Percentiles rank a stretch among this genome's conserved stretches.
Evolutionary conservation across 2,329 filamentous ascomycete species (phyloP).

Genomic region (Ophiosphaerella narmari): DNA sequence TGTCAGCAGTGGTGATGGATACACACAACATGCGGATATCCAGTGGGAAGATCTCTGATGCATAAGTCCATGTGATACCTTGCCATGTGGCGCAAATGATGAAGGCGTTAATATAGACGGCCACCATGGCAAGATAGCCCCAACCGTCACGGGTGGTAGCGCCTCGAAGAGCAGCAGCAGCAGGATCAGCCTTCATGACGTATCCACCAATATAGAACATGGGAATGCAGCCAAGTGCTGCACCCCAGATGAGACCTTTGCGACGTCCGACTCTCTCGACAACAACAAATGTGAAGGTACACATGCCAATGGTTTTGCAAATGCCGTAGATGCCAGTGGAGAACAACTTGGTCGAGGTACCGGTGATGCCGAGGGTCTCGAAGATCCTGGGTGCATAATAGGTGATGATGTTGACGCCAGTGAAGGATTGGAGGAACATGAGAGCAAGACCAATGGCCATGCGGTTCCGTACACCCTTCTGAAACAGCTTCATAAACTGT

Average conservation of each 20-base stretch:
- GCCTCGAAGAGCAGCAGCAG: constrained; percentile 50
- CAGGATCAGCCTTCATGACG: constrained; percentile 58
- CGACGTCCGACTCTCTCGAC: constrained; percentile 49
- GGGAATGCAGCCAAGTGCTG: constrained; percentile 53
- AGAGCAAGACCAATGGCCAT: constrained; percentile 46
- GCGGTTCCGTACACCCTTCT: constrained; percentile 46
- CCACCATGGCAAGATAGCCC: constrained; percentile 59
- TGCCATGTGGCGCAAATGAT: constrained; percentile 57
- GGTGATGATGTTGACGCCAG: constrained; percentile 27
- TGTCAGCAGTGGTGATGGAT: constrained; percentile 45
- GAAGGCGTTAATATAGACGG: constrained; percentile 60
- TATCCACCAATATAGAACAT: constrained; percentile 60
- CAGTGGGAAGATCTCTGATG: constrained; percentile 55
- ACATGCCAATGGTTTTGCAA: constrained; percentile 45
- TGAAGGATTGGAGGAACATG: constrained; percentile 46
- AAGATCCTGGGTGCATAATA: constrained; percentile 45
- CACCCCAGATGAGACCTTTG: constrained; percentile 54
- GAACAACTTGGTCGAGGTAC: constrained; percentile 48
- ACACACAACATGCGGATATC: constrained; percentile 49
- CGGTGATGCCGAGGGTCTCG: constrained; percentile 52
- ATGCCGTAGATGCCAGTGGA: constrained; percentile 59
- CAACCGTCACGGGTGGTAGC: constrained; percentile 51
- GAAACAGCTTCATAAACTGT: constrained; percentile 44
- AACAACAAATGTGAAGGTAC: constrained; percentile 46
- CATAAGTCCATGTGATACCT: constrained; percentile 51